These are phyloP conservation scores for Posidonia australis DNA, from an alignment of 106 monocot species.

Conservation along the genomic window DNA sequence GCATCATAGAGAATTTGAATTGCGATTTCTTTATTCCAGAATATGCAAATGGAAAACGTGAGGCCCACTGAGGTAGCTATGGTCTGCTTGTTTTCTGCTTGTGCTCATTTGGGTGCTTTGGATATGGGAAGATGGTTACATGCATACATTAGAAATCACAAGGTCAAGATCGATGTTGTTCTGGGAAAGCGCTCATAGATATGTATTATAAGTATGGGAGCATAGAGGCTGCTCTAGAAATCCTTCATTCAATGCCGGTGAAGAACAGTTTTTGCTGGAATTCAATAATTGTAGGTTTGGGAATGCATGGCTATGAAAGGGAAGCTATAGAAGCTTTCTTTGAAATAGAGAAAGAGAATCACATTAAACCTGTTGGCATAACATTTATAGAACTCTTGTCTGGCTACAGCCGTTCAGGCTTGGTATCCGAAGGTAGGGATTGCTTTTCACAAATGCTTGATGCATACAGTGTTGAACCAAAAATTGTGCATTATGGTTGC, in stretches of 20 bases:
- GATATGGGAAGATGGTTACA: constrained; percentile 50
- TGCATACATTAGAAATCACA: constrained; percentile 24
- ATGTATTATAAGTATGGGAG: constrained; percentile 60
- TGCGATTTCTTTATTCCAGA: constrained; percentile 24
- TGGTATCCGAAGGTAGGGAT: constrained; percentile 34
- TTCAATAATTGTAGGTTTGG: constrained; percentile 38
- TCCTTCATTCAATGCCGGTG: constrained; percentile 21
- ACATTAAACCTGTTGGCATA: constrained; percentile 32
- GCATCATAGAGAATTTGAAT: constrained; percentile 34
- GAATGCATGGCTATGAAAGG: constrained; percentile 43
- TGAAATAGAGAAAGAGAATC: constrained; percentile 20
- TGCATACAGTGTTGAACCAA: constrained; percentile 28
- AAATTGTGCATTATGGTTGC: constrained; percentile 54
- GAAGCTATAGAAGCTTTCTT: constrained; percentile 30
- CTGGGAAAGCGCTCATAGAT: constrained; percentile 55
- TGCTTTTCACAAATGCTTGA: constrained; percentile 34
- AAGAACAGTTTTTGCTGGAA: constrained; percentile 64
- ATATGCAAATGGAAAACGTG: constrained; percentile 36
- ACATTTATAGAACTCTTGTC: constrained; percentile 51
- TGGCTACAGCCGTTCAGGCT: constrained; percentile 47
- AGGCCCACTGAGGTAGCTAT: constrained; percentile 41
- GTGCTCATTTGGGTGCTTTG: constrained; percentile 43
- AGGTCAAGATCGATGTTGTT: constrained; percentile 34
- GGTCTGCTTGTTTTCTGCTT: constrained; percentile 47
- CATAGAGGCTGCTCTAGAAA: constrained; percentile 29